Evolutionary conservation across 2,329 filamentous ascomycete genomes (phyloP).

Genomic region (Aspergillus sp.): DNA sequence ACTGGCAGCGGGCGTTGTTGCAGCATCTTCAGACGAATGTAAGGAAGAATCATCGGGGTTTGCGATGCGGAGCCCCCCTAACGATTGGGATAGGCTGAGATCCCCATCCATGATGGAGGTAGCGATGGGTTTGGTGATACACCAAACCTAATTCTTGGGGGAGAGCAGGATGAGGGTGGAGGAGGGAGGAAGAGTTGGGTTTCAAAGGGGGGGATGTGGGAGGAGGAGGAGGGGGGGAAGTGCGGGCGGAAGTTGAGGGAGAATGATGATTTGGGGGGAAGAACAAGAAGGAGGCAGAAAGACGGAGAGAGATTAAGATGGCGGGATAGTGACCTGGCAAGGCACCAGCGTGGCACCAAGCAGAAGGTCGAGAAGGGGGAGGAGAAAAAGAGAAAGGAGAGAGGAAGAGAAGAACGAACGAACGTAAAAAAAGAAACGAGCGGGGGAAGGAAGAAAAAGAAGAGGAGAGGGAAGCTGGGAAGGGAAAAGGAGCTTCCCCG

Average conservation of each 20-base stretch:
- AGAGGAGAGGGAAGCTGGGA: not conserved
- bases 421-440: not conserved
- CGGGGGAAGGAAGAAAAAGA: not conserved
- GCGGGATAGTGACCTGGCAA: conserved; percentile 7
- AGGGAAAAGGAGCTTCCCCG: not conserved
- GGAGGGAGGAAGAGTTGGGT: conserved; percentile 2
- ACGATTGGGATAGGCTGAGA: conserved; percentile 84
- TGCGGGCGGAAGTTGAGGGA: conserved; percentile 9
- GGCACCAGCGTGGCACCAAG: conserved; percentile 15
- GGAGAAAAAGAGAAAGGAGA: not conserved
- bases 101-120: conserved; percentile 77
- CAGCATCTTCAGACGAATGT: conserved; percentile 39
- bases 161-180: not conserved
- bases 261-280: conserved; percentile 6
- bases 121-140: conserved; percentile 7
- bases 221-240: conserved; percentile 1
- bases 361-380: conserved; percentile 1
- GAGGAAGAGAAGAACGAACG: not conserved
- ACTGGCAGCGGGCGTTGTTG: conserved; percentile 25
- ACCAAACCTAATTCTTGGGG: not conserved
- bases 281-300: conserved; percentile 5
- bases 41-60: conserved; percentile 78
- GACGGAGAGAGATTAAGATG: conserved; percentile 12
- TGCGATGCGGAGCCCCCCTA: conserved; percentile 93
- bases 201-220: conserved; percentile 5